Evolutionary conservation across 305 asterid species (phyloP), one percentile per base, ranked within the genome.

Genomic region (Fraxinus platypoda): DNA sequence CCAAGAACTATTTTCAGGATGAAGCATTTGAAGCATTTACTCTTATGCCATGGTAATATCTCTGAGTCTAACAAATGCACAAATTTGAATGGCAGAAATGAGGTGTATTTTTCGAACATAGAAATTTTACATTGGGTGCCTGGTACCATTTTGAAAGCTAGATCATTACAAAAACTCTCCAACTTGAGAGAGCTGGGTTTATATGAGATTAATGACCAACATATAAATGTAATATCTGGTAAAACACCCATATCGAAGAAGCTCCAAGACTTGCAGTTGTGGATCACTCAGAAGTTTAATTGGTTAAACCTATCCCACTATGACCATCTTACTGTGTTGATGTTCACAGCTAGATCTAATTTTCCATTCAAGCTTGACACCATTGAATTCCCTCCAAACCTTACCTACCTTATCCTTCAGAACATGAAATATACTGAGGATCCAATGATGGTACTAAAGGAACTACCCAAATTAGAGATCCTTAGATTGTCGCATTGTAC

Each of bases 401-500:
- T 77, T 30, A n/a, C 30, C 3, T 0, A 77, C 9, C 19, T 77
- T 6, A 77, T 31, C 26, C 13, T 77, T 46, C 0, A 6, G 15
- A 0, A 1, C 0, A 15, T 6, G 0, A 0, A 6, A 8, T 13
- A 0, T 30, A 2, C 2, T 9, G 49, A 41, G 11, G 46, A 77
- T 15, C 30, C 3, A 21, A 2, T 77, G 49, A 15, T 17, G 35
- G 2, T 6, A 0, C n/a, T 77, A 2, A 31, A 77, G 34, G 6
- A n/a, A 17, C 43, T 49, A 7, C 25, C 80, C 28, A 77, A 0
- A 33, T 1, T 77, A 66, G 12, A 31, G 2, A 0, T 15, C 15
- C 13, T 0, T 1, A 0, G 1, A 3, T 2, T 7, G 26, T 2
- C 1, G 0, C 0, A 2, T 38, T 38, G 49, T 38, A 0, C 0